Conservation (phyloP, 257 asterid genomes). For the Solanum pimpinellifolium region DNA sequence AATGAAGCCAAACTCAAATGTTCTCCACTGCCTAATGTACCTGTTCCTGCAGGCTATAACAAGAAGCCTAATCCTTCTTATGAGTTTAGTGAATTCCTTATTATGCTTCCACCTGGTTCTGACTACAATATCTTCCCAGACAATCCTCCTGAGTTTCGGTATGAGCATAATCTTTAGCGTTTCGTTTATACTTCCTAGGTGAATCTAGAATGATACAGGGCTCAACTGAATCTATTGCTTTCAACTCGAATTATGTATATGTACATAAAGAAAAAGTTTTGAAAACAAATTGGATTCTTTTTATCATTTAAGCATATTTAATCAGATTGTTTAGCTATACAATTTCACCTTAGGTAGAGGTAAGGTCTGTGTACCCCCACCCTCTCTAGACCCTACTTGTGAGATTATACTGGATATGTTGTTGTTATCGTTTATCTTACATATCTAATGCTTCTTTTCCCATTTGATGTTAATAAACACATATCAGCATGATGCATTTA, state of each 20-base stretch:
- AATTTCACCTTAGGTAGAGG: background rate
- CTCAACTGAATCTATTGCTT: background rate
- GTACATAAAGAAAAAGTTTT: background rate
- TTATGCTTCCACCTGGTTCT: slow-evolving; percentile 33
- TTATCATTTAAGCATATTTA: background rate
- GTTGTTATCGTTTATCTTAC: background rate
- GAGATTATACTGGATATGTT: background rate
- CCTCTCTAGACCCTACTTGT: background rate
- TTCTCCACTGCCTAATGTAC: slow-evolving; percentile 12
- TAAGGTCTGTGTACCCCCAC: background rate
- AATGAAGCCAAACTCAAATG: slow-evolving; percentile 29
- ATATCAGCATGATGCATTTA: background rate
- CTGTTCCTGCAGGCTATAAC: slow-evolving; percentile 41
- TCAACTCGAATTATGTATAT: background rate
- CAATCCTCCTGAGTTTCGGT: slow-evolving; percentile 19
- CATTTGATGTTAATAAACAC: background rate
- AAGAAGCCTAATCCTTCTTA: slow-evolving; percentile 29
- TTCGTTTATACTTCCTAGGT: background rate
- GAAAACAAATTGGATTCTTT: background rate
- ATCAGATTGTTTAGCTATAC: background rate
- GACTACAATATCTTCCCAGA: slow-evolving; percentile 10
- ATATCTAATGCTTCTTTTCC: background rate
- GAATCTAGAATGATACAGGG: background rate
- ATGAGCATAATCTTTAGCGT: background rate
- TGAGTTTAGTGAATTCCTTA: slow-evolving; percentile 33